phyloP scores from a whole-genome alignment of 768 basidiomycete species.

The Daedaleopsis nitida region DNA sequence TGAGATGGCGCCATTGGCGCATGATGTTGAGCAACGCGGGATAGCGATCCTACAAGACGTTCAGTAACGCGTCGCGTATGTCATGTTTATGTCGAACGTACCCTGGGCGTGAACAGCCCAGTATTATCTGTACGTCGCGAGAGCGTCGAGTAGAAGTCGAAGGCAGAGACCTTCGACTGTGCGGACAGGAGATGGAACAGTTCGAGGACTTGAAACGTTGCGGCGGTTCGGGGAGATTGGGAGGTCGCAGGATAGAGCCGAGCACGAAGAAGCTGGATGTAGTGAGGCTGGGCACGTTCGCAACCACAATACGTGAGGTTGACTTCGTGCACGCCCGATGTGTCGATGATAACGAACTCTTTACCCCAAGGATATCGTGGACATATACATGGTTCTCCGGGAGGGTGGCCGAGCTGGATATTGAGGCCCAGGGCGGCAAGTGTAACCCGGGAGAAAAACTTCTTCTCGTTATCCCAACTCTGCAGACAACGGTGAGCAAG shows the following conservation, averaged over 20 bases:
- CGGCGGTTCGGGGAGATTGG: slow-evolving; percentile 29
- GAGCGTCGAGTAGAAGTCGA: slow-evolving; percentile 35
- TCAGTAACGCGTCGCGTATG: neutral
- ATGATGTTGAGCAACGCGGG: slow-evolving; percentile 15
- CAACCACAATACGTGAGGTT: slow-evolving; percentile 30
- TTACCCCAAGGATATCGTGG: neutral
- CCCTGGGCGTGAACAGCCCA: slow-evolving; percentile 12
- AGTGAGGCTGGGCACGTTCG: neutral
- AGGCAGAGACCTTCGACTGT: slow-evolving; percentile 35
- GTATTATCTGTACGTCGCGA: slow-evolving; percentile 33
- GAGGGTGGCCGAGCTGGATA: slow-evolving; percentile 30
- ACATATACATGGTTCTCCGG: slow-evolving; percentile 13
- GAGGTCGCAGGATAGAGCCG: slow-evolving; percentile 35
- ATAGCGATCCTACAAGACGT: slow-evolving; percentile 21
- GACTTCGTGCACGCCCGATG: slow-evolving; percentile 29
- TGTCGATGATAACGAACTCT: slow-evolving; percentile 25
- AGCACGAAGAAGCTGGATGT: slow-evolving; percentile 33
- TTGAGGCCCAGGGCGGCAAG: slow-evolving; percentile 23
- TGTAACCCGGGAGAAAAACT: neutral
- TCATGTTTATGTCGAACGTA: neutral
- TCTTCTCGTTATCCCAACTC: neutral
- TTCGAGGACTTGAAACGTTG: slow-evolving; percentile 34
- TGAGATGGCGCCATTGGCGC: slow-evolving; percentile 25
- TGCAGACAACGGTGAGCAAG: neutral
- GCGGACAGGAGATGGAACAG: slow-evolving; percentile 36